Evolutionary conservation across 2,329 filamentous ascomycete species (phyloP).

Genomic region (Canariomyces notabilis): DNA sequence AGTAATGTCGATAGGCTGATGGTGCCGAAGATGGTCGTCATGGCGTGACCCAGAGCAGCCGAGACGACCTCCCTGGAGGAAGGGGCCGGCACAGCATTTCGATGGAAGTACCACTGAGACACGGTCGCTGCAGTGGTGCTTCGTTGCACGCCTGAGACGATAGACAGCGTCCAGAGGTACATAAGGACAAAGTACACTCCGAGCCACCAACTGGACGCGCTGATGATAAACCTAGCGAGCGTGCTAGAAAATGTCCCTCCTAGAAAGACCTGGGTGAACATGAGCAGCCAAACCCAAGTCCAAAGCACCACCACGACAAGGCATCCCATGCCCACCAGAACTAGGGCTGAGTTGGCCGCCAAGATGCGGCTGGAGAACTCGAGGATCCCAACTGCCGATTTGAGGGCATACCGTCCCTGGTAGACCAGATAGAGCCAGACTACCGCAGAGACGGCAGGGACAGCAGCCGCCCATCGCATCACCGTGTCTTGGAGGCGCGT

Average conservation of each 20-base stretch:
- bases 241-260: conserved; percentile 73
- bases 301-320: conserved; percentile 73
- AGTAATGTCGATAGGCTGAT: conserved; percentile 84
- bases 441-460: conserved; percentile 68
- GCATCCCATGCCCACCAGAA: conserved; percentile 76
- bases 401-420: conserved; percentile 73
- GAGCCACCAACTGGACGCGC: conserved; percentile 88
- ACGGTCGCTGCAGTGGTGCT: conserved; percentile 91
- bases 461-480: conserved; percentile 81
- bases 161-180: conserved; percentile 89
- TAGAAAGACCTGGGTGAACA: conserved; percentile 94
- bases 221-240: conserved; percentile 68
- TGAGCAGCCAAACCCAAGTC: conserved; percentile 94
- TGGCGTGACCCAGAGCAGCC: conserved; percentile 75
- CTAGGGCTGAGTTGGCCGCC: conserved; percentile 73
- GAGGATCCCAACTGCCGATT: conserved; percentile 79
- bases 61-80: conserved; percentile 75
- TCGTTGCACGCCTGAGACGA: conserved; percentile 83
- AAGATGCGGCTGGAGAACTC: conserved; percentile 90
- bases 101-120: conserved; percentile 98
- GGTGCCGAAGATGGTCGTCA: conserved; percentile 84
- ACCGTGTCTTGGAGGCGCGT: conserved; percentile 74
- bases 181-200: conserved; percentile 88
- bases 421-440: conserved; percentile 82
- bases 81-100: conserved; percentile 71